phyloP scores from a whole-genome alignment of 257 asterid species.

The Solanum bulbocastanum region DNA sequence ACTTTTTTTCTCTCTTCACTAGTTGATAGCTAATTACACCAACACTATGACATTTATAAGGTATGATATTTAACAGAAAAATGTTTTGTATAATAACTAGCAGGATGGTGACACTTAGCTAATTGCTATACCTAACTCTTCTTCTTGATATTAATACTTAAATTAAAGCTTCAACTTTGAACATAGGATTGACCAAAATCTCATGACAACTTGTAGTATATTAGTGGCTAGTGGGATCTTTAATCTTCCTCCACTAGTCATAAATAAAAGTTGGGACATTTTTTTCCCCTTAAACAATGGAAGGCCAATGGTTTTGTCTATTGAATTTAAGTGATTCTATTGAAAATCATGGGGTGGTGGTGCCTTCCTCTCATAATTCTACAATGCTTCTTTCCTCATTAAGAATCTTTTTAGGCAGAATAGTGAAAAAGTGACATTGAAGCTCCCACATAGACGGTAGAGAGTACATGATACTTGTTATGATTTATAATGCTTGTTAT shows the following conservation, averaged over 20 bases:
- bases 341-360: constrained; percentile 19
- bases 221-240: constrained; percentile 25
- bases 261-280: constrained; percentile 8
- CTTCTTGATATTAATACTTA: not conserved
- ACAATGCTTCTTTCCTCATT: constrained; percentile 10
- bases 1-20: not conserved
- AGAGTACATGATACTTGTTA: not conserved
- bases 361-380: constrained; percentile 20
- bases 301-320: constrained; percentile 19
- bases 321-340: constrained; percentile 1
- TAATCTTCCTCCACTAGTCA: constrained; percentile 30
- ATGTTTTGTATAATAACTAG: not conserved
- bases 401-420: constrained; percentile 31
- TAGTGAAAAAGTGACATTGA: constrained; percentile 24
- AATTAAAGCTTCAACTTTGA: not conserved
- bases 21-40: not conserved
- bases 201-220: not conserved
- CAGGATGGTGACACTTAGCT: not conserved
- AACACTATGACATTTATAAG: not conserved
- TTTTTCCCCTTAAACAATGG: constrained; percentile 15
- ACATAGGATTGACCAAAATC: not conserved
- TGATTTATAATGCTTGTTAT: no score
- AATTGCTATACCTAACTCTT: not conserved
- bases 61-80: not conserved
- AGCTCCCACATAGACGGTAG: not conserved